Base-by-base conservation (phyloP, 805 yeast genomes). In the Saccharomycopsis amapae region DNA sequence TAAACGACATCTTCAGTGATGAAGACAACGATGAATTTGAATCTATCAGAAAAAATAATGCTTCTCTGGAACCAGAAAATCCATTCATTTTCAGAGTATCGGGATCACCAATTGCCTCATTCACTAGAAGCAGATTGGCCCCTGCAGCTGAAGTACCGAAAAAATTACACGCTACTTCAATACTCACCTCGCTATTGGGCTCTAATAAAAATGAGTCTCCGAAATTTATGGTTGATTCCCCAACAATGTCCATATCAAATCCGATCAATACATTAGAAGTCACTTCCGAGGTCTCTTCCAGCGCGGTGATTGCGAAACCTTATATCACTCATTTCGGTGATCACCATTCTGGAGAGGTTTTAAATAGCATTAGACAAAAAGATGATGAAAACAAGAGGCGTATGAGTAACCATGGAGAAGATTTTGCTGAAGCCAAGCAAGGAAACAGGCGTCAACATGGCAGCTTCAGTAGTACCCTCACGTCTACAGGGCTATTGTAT, bases 1-100 rank as follows among this genome's bases (percentile, higher is more conserved):
- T 13, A 7, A 12, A 34, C 12, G 35, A 23, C 23, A 18, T 45
- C 13, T 45, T 45, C 25, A 40, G 35, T 31, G 48, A 40, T 25
- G 48, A 45, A 20, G 48, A 45, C 22, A 40, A 35, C n/a, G 25
- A 19, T n/a, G 45, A 45, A 22, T 45, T 45, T 28, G 36, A 45
- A 20, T 25, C 25, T 13, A 45, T 45, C 15, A 28, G 33, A 7
- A 33, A 36, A 25, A 25, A 45, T 24, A 40, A 40, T 19, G 33
- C n/a, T n/a, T n/a, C n/a, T n/a, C n/a, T n/a, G n/a, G n/a, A n/a
- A n/a, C n/a, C n/a, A n/a, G n/a, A n/a, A n/a, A n/a, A n/a, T n/a
- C n/a, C n/a, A n/a, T n/a, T n/a, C n/a, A n/a, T n/a, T n/a, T n/a
- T n/a, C n/a, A n/a, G n/a, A n/a, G n/a, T n/a, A n/a, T n/a, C n/a